Conservation (phyloP, 2,329 filamentous ascomycete species). For the Colletotrichum magnum region DNA sequence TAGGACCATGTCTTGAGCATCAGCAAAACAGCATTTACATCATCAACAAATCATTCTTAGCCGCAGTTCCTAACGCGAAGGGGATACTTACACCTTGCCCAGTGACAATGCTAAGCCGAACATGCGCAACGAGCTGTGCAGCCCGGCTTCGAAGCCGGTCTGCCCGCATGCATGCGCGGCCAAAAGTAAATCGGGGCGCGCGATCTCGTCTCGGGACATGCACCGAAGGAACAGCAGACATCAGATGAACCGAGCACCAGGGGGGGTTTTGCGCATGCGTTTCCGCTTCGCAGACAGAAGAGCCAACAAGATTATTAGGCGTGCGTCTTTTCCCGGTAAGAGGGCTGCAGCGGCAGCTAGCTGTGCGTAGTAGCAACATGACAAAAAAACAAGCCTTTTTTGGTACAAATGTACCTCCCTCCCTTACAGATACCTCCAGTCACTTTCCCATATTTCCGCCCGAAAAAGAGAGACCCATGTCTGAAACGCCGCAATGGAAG, state of each 20-base stretch:
- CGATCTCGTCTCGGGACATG: conserved; percentile 14
- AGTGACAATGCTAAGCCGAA: too few relatives aligned
- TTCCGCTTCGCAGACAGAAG: not conserved
- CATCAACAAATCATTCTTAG: too few relatives aligned
- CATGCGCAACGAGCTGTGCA: not conserved
- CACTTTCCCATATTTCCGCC: not conserved
- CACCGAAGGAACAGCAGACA: conserved; percentile 14
- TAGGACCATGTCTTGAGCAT: not conserved
- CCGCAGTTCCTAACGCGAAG: too few relatives aligned
- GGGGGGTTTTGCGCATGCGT: not conserved
- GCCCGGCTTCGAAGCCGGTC: conserved; percentile 8
- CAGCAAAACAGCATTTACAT: too few relatives aligned
- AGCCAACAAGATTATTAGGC: not conserved
- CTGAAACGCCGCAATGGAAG: conserved; percentile 16
- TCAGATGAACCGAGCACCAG: conserved; percentile 5
- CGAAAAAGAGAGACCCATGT: not conserved
- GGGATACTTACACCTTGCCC: too few relatives aligned
- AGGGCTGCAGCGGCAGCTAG: not conserved
- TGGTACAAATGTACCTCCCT: conserved; percentile 5
- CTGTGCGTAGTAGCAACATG: not conserved
- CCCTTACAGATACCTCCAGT: not conserved
- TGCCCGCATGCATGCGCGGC: not conserved
- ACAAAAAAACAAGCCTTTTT: not conserved
- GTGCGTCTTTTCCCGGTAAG: not conserved
- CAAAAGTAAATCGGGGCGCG: conserved; percentile 19